phyloP scores from a whole-genome alignment of 139 green algal genomes.

The Chlamydomonas sp. region DNA sequence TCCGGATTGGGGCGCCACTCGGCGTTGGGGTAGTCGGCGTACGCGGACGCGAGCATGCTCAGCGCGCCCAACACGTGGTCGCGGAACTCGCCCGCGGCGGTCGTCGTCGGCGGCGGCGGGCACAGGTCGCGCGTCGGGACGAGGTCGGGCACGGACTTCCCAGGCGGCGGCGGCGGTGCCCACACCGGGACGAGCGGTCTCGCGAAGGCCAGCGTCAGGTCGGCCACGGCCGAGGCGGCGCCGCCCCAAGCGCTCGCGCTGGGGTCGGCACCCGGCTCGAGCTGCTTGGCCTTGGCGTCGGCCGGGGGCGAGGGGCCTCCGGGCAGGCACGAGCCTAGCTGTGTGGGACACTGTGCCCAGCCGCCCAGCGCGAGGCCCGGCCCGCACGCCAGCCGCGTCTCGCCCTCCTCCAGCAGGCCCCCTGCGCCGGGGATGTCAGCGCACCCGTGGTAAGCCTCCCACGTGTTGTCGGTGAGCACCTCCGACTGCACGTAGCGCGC shows the following conservation, averaged over 20 bases:
- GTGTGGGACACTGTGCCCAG: too few species aligned
- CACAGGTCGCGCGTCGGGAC: conserved; percentile 25
- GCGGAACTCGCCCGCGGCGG: conserved; percentile 19
- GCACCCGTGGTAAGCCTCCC: conserved; percentile 19
- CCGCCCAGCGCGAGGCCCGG: neutral
- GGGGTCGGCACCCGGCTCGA: too few species aligned
- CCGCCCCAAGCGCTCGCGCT: too few species aligned
- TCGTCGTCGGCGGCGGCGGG: conserved; percentile 19
- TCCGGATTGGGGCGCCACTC: too few species aligned
- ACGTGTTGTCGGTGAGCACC: conserved; percentile 13
- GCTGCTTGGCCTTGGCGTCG: too few species aligned
- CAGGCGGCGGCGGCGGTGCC: conserved; percentile 16
- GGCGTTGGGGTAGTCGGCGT: neutral
- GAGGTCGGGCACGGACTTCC: conserved; percentile 16
- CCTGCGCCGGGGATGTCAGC: neutral
- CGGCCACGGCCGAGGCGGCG: too few species aligned
- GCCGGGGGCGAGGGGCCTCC: too few species aligned
- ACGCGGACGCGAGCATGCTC: neutral
- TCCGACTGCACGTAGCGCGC: conserved; percentile 20
- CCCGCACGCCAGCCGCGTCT: neutral
- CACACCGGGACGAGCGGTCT: conserved; percentile 21
- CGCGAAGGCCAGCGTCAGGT: too few species aligned
- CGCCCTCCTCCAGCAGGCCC: conserved; percentile 7
- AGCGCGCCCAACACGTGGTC: conserved; percentile 7
- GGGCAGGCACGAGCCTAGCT: too few species aligned